These are phyloP conservation scores for Suillus subaureus DNA, from an alignment of 768 basidiomycete species.

Conservation along the genomic window DNA sequence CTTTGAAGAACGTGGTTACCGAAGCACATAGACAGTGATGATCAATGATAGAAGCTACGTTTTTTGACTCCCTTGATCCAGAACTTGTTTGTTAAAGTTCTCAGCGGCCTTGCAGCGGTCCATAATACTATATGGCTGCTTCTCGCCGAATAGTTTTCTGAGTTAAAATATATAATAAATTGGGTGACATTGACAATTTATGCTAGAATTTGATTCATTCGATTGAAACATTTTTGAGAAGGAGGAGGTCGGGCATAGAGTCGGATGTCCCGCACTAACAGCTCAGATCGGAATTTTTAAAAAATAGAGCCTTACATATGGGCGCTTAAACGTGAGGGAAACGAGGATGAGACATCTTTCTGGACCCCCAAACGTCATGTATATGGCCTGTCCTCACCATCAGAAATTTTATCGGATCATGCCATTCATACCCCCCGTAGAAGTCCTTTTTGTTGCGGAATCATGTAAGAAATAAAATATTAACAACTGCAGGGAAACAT, in stretches of 20 bases:
- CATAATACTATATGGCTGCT: neutral
- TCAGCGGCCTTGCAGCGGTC: neutral
- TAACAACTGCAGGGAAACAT: conserved; percentile 5
- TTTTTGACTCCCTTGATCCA: neutral
- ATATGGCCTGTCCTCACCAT: neutral
- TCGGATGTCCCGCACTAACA: neutral
- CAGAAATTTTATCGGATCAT: neutral
- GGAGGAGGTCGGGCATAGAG: too few relatives aligned
- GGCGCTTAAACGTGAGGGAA: neutral
- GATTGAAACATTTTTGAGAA: neutral
- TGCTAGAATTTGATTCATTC: neutral
- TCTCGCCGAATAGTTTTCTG: neutral
- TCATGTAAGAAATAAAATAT: neutral
- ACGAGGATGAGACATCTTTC: neutral
- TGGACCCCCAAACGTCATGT: neutral
- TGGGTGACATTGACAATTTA: neutral
- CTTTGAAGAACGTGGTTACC: neutral
- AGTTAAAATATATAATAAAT: neutral
- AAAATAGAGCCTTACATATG: neutral
- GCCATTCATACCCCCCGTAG: neutral
- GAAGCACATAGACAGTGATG: neutral
- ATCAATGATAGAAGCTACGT: conserved; percentile 1
- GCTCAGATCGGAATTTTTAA: neutral
- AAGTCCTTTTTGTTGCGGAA: conserved; percentile 2
- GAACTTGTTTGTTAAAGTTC: neutral